Percentiles rank a stretch among this genome's conserved stretches.
Conservation (phyloP, 208 protist species). For the Naegleria lovaniensis region DNA sequence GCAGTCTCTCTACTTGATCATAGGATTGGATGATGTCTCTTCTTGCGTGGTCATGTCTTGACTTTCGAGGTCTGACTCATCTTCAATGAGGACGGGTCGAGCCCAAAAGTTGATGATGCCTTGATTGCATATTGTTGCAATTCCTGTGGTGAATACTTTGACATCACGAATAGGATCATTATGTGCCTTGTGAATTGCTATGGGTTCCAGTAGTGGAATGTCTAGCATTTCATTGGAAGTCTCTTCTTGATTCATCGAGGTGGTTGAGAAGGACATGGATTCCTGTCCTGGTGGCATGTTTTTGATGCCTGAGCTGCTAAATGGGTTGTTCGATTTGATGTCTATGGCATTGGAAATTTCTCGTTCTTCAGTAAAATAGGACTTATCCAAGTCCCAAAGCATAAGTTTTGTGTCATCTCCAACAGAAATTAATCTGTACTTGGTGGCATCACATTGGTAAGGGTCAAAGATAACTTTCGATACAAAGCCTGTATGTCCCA, state of each 20-base stretch:
- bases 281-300: too few species aligned
- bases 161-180: not conserved
- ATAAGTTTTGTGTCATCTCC: not conserved
- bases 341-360: not conserved
- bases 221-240: not conserved
- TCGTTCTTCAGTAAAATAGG: not conserved
- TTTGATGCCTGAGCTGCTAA: too few species aligned
- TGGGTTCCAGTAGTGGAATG: not conserved
- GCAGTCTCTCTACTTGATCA: too few species aligned
- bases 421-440: not conserved
- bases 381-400: slow-evolving; percentile 11
- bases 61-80: not conserved
- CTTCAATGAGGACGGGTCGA: not conserved
- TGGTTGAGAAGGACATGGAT: not conserved
- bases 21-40: not conserved
- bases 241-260: not conserved
- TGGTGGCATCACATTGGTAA: not conserved
- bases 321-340: not conserved
- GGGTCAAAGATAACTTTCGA: not conserved
- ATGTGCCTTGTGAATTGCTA: slow-evolving; percentile 9
- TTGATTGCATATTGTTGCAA: slow-evolving; percentile 4
- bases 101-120: not conserved
- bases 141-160: not conserved
- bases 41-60: not conserved
- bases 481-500: not conserved